Conservation (phyloP, 495 filamentous ascomycete genomes). For the Penicillium canariense region DNA sequence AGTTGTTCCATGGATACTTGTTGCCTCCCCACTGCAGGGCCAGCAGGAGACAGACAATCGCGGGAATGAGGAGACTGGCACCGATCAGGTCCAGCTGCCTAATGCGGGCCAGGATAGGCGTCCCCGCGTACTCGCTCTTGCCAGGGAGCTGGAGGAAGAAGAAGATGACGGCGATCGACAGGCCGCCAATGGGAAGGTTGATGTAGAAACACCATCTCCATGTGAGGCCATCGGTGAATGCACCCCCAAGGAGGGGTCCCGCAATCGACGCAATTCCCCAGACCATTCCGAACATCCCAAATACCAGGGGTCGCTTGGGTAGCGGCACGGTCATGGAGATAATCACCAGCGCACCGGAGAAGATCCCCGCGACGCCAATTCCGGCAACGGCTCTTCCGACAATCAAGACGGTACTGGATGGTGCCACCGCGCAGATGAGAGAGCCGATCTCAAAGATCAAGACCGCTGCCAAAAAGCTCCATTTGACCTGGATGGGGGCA, state of each 20-base stretch:
- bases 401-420: slow-evolving; percentile 65
- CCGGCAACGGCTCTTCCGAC: slow-evolving; percentile 75
- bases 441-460: slow-evolving; percentile 71
- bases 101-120: slow-evolving; percentile 20
- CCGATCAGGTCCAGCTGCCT: slow-evolving; percentile 35
- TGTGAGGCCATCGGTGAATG: slow-evolving; percentile 55
- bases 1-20: slow-evolving; percentile 35
- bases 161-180: slow-evolving; percentile 50
- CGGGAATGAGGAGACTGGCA: slow-evolving; percentile 35
- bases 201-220: slow-evolving; percentile 90
- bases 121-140: slow-evolving; percentile 13
- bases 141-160: slow-evolving; percentile 47
- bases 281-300: slow-evolving; percentile 65
- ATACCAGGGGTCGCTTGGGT: slow-evolving; percentile 61
- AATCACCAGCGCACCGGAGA: slow-evolving; percentile 70
- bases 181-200: slow-evolving; percentile 64
- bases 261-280: slow-evolving; percentile 68
- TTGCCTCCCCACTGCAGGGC: slow-evolving; percentile 46
- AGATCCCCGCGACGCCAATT: slow-evolving; percentile 66
- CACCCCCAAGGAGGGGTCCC: slow-evolving; percentile 63
- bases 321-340: slow-evolving; percentile 61
- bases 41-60: slow-evolving; percentile 38
- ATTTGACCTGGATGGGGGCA: slow-evolving; percentile 58
- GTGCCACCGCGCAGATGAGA: slow-evolving; percentile 67
- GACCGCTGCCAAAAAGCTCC: slow-evolving; percentile 61